A percentile compares a stretch with the other conserved stretches of the same genome.
Conservation (phyloP, 139 green algal genomes). For the Coccomyxa sp. region DNA sequence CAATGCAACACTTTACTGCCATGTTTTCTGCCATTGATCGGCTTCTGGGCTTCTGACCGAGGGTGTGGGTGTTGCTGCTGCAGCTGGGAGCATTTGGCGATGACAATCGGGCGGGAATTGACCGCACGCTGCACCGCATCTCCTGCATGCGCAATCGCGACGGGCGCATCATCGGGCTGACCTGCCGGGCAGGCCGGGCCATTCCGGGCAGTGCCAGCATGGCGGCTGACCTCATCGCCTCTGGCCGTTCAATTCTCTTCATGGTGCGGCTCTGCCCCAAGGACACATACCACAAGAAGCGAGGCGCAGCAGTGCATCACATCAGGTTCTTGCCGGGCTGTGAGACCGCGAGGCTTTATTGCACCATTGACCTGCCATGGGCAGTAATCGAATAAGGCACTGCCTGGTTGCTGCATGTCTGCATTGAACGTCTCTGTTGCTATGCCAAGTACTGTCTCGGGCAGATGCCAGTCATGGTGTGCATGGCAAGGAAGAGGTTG, state of each 20-base stretch:
- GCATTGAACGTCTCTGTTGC: too few relatives aligned
- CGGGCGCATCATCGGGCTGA: slow-evolving; percentile 68
- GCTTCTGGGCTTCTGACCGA: neutral
- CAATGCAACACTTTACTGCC: neutral
- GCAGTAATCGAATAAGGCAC: too few relatives aligned
- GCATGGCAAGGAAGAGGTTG: too few relatives aligned
- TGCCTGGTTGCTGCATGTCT: too few relatives aligned
- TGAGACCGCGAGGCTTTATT: too few relatives aligned
- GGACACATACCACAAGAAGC: too few relatives aligned
- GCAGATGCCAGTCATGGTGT: too few relatives aligned
- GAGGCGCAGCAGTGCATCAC: neutral
- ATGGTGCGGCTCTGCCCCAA: slow-evolving; percentile 17
- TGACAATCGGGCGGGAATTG: slow-evolving; percentile 92
- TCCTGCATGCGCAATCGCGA: slow-evolving; percentile 74
- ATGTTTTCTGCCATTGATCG: neutral
- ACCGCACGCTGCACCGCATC: slow-evolving; percentile 91
- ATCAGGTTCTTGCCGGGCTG: neutral
- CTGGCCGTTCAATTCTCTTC: slow-evolving; percentile 35
- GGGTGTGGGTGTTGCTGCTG: neutral
- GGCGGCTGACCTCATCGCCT: slow-evolving; percentile 31
- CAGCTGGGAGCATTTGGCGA: slow-evolving; percentile 77
- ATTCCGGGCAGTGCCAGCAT: slow-evolving; percentile 55
- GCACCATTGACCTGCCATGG: neutral
- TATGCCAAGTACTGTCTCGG: too few relatives aligned
- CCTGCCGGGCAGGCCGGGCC: slow-evolving; percentile 64